Evolutionary conservation across 2,329 filamentous ascomycete species (phyloP).

Genomic region (Amylocarpus encephaloides): DNA sequence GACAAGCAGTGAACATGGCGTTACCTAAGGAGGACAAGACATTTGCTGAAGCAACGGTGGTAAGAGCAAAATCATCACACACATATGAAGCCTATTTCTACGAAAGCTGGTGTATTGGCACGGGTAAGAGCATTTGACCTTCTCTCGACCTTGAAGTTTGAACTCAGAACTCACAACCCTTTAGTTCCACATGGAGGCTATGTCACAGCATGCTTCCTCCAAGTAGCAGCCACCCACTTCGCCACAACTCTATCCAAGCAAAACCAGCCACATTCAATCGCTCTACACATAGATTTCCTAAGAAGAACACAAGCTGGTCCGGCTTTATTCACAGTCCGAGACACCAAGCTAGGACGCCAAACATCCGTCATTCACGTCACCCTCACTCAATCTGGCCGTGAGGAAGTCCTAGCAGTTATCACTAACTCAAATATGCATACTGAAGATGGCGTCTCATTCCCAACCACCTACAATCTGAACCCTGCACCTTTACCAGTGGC

Average conservation of each 20-base stretch:
- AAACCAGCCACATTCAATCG: conserved; percentile 56
- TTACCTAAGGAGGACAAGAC: conserved; percentile 13
- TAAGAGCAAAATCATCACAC: conserved; percentile 35
- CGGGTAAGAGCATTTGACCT: conserved; percentile 37
- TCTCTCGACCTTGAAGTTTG: conserved; percentile 1
- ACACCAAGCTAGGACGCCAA: conserved; percentile 59
- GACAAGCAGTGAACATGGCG: background rate
- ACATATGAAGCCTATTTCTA: conserved; percentile 49
- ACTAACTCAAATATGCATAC: conserved; percentile 56
- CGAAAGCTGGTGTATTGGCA: conserved; percentile 59
- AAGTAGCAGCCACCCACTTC: conserved; percentile 54
- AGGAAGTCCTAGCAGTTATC: conserved; percentile 58
- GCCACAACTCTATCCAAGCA: conserved; percentile 48
- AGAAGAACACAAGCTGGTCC: conserved; percentile 54
- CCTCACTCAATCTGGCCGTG: conserved; percentile 47
- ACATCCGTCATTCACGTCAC: conserved; percentile 58
- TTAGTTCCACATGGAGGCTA: conserved; percentile 67
- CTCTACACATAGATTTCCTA: conserved; percentile 59
- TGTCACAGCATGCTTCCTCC: conserved; percentile 56
- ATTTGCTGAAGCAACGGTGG: conserved; percentile 42
- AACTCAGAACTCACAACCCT: background rate
- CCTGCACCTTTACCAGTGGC: conserved; percentile 34
- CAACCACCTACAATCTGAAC: conserved; percentile 46
- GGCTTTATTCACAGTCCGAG: conserved; percentile 50
- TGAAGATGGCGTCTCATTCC: conserved; percentile 51